Conservation (phyloP, 1,284 basidiomycete species). For the Leccinum griseonigrum region DNA sequence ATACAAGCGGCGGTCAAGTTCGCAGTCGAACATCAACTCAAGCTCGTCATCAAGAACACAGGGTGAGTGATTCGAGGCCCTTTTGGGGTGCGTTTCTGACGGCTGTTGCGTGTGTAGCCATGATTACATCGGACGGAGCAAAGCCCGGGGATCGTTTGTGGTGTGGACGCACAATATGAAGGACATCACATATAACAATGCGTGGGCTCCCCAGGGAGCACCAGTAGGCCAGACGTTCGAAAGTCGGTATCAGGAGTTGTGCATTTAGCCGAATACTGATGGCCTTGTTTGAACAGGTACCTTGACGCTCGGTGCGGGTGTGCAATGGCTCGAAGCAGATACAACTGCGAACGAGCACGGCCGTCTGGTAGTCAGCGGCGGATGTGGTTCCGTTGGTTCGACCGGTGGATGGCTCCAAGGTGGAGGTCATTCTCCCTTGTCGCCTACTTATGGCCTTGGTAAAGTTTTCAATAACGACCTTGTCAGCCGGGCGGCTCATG, state of each 20-base stretch:
- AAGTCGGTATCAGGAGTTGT: conserved; percentile 6
- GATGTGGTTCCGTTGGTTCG: conserved; percentile 38
- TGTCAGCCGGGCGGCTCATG: not conserved
- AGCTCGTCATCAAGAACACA: conserved; percentile 47
- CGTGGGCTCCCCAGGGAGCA: conserved; percentile 35
- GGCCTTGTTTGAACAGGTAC: conserved; percentile 15
- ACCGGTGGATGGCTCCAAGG: conserved; percentile 43
- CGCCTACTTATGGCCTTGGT: conserved; percentile 46
- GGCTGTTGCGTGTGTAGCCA: conserved; percentile 25
- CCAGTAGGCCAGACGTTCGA: conserved; percentile 12
- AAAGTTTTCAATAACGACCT: not conserved
- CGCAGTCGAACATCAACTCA: conserved; percentile 37
- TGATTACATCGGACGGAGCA: conserved; percentile 39
- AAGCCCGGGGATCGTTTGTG: conserved; percentile 36
- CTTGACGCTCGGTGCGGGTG: conserved; percentile 44
- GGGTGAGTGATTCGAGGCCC: conserved; percentile 34
- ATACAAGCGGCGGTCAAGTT: conserved; percentile 37
- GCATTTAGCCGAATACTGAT: not conserved
- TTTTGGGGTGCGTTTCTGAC: too few species aligned
- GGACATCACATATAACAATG: conserved; percentile 32
- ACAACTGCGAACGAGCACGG: conserved; percentile 33
- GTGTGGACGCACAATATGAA: conserved; percentile 43
- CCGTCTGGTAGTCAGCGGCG: conserved; percentile 39
- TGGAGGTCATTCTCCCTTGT: conserved; percentile 44
- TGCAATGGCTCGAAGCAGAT: conserved; percentile 46